phyloP scores from a whole-genome alignment of 2,329 filamentous ascomycete species.

The Colletotrichum gigasporum region DNA sequence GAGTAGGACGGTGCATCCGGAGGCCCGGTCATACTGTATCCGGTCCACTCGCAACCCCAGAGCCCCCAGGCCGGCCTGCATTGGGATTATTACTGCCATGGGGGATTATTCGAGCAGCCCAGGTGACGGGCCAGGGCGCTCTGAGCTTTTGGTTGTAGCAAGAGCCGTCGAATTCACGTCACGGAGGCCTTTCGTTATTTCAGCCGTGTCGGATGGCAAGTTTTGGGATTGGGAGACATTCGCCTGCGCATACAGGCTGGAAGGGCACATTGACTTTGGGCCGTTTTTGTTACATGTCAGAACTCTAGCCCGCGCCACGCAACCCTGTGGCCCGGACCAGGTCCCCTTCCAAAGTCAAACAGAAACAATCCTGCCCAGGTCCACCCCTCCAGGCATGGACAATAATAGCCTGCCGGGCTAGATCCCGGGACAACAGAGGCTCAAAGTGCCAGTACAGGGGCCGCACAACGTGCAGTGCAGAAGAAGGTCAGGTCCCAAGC shows the following conservation, averaged over 20 bases:
- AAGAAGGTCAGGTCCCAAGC: background rate
- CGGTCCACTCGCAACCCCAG: constrained; percentile 13
- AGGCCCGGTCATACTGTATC: constrained; percentile 14
- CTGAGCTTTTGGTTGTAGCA: too few relatives aligned
- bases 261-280: background rate
- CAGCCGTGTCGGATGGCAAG: too few relatives aligned
- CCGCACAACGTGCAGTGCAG: background rate
- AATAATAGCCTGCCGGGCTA: constrained; percentile 8
- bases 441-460: constrained; percentile 3
- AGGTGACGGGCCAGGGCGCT: too few relatives aligned
- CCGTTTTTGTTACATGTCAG: constrained; percentile 21
- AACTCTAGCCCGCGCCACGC: constrained; percentile 9
- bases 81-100: background rate
- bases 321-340: constrained; percentile 15
- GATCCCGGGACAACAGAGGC: background rate
- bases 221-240: background rate
- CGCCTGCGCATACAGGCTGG: background rate
- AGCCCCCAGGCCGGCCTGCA: background rate
- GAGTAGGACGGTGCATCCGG: constrained; percentile 19
- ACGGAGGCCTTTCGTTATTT: too few relatives aligned
- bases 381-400: background rate
- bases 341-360: constrained; percentile 19
- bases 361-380: constrained; percentile 9
- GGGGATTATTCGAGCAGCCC: background rate
- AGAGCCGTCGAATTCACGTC: too few relatives aligned